Evolutionary conservation across 495 filamentous ascomycete genomes (phyloP).

Genomic region (Penicillium manginii): DNA sequence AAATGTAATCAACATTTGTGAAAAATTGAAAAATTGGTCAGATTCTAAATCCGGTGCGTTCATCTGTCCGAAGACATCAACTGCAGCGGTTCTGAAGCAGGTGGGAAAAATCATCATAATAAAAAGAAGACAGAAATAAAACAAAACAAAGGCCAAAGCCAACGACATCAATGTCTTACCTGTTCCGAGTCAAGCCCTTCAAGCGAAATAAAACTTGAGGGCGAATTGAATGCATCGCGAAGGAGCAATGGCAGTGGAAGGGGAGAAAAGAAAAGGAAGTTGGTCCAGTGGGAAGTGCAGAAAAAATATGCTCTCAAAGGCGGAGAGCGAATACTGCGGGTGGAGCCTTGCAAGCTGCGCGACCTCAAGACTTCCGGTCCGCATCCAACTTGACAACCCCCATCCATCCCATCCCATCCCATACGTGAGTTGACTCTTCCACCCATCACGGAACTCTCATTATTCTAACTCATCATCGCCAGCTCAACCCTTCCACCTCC

Average conservation of each 20-base stretch:
- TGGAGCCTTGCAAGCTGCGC: constrained; percentile 41
- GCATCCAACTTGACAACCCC: constrained; percentile 13
- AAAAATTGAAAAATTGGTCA: constrained; percentile 20
- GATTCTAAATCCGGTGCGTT: constrained; percentile 39
- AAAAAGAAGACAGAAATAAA: constrained; percentile 15
- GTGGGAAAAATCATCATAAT: constrained; percentile 56
- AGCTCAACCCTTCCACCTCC: neutral
- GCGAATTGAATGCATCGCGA: constrained; percentile 44
- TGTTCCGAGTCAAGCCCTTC: constrained; percentile 26
- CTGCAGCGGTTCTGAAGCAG: constrained; percentile 90
- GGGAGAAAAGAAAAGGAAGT: constrained; percentile 19
- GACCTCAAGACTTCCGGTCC: constrained; percentile 22
- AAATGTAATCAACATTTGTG: constrained; percentile 10
- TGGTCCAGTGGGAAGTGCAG: constrained; percentile 15
- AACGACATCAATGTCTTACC: constrained; percentile 39
- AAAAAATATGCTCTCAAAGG: constrained; percentile 25
- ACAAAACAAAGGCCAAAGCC: constrained; percentile 7
- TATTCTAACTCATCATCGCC: constrained; percentile 3
- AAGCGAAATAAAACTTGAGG: constrained; percentile 33
- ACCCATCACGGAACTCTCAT: constrained; percentile 5
- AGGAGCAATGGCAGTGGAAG: constrained; percentile 13
- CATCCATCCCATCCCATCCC: constrained; percentile 9
- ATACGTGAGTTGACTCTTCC: constrained; percentile 4
- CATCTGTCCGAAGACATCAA: constrained; percentile 65
- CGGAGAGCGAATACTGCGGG: constrained; percentile 19